Evolutionary conservation across 202 grass and related monocot genomes (phyloP).

Genomic region (Carex arenaria): DNA sequence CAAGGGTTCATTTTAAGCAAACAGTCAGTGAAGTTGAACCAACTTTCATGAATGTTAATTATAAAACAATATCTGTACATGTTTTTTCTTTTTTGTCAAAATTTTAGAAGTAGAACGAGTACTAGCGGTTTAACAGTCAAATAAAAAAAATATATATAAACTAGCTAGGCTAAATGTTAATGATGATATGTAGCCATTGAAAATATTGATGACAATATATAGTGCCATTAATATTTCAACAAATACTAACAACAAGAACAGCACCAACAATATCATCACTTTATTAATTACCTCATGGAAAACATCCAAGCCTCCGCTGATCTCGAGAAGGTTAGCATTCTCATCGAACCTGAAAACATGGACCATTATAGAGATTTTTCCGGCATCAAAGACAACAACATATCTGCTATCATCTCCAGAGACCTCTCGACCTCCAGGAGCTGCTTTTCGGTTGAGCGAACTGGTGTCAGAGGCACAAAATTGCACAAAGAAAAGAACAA

Average conservation of each 20-base stretch:
- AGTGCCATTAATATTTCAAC: background rate
- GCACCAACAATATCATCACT: background rate
- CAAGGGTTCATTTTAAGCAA: too few species aligned
- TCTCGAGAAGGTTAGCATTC: conserved; percentile 23
- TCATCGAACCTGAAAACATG: conserved; percentile 46
- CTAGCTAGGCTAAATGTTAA: too few species aligned
- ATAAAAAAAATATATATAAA: too few species aligned
- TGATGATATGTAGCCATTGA: too few species aligned
- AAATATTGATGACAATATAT: too few species aligned
- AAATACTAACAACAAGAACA: background rate
- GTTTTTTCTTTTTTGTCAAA: too few species aligned
- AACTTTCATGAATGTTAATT: background rate
- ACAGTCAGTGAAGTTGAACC: too few species aligned
- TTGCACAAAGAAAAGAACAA: conserved; percentile 26
- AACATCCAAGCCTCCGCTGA: conserved; percentile 28
- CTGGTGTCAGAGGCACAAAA: background rate
- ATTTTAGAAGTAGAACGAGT: too few species aligned
- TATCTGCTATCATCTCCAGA: conserved; percentile 7
- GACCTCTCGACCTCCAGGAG: background rate
- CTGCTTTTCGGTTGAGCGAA: conserved; percentile 3
- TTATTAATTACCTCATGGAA: conserved; percentile 11
- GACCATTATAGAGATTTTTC: conserved; percentile 26
- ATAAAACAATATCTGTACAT: too few species aligned
- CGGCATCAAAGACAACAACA: conserved; percentile 38
- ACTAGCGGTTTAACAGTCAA: too few species aligned